phyloP scores from a whole-genome alignment of 805 yeast species.

The Lachancea dasiensis region DNA sequence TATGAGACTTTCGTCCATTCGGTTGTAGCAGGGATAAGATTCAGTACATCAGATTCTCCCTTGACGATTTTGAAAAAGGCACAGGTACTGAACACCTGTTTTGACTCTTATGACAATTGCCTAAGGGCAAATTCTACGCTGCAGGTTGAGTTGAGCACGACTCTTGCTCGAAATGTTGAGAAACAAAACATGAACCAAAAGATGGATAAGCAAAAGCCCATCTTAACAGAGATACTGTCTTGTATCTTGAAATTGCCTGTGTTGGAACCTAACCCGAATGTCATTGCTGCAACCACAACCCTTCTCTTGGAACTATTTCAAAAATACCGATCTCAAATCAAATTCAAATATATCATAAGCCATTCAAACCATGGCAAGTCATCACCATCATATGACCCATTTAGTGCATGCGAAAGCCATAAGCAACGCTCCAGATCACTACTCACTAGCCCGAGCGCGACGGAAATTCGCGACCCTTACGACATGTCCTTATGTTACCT shows the following conservation, averaged over 20 bases:
- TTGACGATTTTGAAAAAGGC: slow-evolving; percentile 14
- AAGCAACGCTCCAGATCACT: not conserved
- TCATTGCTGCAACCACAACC: slow-evolving; percentile 9
- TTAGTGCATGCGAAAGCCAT: slow-evolving; percentile 16
- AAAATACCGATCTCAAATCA: slow-evolving; percentile 16
- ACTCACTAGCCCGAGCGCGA: slow-evolving; percentile 21
- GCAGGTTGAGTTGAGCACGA: not conserved
- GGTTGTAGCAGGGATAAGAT: slow-evolving; percentile 6
- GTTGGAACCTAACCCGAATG: slow-evolving; percentile 1
- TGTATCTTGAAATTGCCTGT: slow-evolving; percentile 11
- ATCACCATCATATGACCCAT: slow-evolving; percentile 13
- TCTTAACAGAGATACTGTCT: slow-evolving; percentile 15
- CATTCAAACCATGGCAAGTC: slow-evolving; percentile 1
- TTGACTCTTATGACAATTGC: slow-evolving; percentile 13
- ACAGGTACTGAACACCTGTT: slow-evolving; percentile 19
- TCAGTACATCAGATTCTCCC: not conserved
- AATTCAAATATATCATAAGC: slow-evolving; percentile 19
- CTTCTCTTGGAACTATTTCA: slow-evolving; percentile 14
- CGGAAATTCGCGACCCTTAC: slow-evolving; percentile 16
- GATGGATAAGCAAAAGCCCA: slow-evolving; percentile 1
- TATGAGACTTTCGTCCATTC: slow-evolving; percentile 14
- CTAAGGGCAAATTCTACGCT: slow-evolving; percentile 14
- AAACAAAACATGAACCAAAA: not conserved
- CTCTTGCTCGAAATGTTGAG: slow-evolving; percentile 3
- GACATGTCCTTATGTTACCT: slow-evolving; percentile 17